phyloP scores from a whole-genome alignment of 75 land plant genomes.

The Larix kaempferi region DNA sequence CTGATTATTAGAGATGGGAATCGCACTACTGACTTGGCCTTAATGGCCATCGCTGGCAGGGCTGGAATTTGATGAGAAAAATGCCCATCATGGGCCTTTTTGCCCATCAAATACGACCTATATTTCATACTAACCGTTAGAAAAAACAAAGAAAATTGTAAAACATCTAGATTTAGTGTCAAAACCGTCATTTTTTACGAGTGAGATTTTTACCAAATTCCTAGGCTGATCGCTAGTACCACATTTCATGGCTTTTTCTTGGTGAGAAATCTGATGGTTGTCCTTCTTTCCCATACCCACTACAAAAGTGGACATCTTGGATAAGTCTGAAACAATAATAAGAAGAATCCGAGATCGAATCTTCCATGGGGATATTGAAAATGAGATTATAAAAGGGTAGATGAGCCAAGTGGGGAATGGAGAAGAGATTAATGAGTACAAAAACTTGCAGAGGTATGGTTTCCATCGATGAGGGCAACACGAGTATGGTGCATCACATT shows the following conservation, averaged over 20 bases:
- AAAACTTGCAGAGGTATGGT: conserved; percentile 70
- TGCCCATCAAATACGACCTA: no score
- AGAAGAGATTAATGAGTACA: conserved; percentile 49
- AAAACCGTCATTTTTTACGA: no score
- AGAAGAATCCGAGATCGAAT: background rate
- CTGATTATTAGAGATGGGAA: background rate
- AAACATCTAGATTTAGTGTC: no score
- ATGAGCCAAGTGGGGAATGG: conserved; percentile 1
- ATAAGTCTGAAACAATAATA: no score
- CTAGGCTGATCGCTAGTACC: no score
- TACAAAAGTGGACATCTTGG: background rate
- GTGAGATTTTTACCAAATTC: no score
- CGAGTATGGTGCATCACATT: conserved; percentile 12
- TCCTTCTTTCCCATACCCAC: background rate
- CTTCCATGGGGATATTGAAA: background rate
- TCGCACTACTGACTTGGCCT: background rate
- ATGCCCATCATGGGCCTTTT: no score
- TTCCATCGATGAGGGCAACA: conserved; percentile 64
- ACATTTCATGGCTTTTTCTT: background rate
- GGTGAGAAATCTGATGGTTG: background rate
- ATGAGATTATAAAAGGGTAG: background rate
- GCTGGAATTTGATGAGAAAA: no score
- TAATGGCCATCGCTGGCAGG: background rate
- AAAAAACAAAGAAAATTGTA: no score
- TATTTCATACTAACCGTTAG: no score